phyloP scores from a whole-genome alignment of 2,329 filamentous ascomycete species.

The Acarospora socialis region DNA sequence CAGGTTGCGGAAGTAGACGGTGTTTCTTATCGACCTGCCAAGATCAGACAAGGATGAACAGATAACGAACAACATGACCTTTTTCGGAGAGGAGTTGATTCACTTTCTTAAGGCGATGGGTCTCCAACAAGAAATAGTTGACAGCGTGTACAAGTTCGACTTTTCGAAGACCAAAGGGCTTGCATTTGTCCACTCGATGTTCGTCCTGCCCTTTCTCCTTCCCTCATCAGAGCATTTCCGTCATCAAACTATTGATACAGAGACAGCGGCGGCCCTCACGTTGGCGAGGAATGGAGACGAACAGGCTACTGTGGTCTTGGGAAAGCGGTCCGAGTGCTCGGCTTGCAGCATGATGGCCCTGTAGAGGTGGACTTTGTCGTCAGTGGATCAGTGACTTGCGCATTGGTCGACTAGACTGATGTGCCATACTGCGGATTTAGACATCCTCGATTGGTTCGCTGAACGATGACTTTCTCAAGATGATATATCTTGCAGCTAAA shows the following conservation, averaged over 20 bases:
- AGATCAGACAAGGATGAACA: constrained; percentile 26
- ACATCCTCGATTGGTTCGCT: constrained; percentile 71
- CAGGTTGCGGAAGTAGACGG: constrained; percentile 36
- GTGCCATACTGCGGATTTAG: constrained; percentile 25
- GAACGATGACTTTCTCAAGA: constrained; percentile 49
- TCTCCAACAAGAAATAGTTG: constrained; percentile 48
- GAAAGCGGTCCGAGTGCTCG: constrained; percentile 48
- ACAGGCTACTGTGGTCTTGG: constrained; percentile 66
- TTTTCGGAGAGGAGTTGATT: constrained; percentile 56
- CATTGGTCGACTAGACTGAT: neutral
- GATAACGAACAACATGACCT: constrained; percentile 23
- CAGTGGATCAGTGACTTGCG: constrained; percentile 19
- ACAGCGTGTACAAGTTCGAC: constrained; percentile 64
- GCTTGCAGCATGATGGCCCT: constrained; percentile 39
- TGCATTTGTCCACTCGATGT: constrained; percentile 79
- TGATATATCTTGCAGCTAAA: constrained; percentile 44
- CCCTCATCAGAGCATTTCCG: neutral
- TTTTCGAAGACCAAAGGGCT: constrained; percentile 58
- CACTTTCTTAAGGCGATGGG: constrained; percentile 56
- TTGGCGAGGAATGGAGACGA: constrained; percentile 29
- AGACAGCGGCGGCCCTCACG: constrained; percentile 42
- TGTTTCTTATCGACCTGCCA: constrained; percentile 88
- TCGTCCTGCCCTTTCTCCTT: constrained; percentile 25
- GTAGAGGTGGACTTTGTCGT: constrained; percentile 63
- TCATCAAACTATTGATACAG: neutral